Evolutionary conservation across 2,329 filamentous ascomycete species (phyloP).

Genomic region (Talaromyces sp.): DNA sequence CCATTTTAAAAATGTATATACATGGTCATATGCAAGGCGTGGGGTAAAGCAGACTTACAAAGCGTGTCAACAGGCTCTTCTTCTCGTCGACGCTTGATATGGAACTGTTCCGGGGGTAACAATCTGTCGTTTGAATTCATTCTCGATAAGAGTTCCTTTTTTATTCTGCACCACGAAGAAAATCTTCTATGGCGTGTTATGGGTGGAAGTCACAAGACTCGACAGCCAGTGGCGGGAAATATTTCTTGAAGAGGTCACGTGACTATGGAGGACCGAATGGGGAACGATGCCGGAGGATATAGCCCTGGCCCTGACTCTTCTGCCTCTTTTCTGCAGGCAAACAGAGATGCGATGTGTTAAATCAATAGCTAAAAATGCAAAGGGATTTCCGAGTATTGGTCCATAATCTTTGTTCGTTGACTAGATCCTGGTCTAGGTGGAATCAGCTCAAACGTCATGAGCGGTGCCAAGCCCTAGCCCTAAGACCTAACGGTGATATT

Average conservation of each 20-base stretch:
- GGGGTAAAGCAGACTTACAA: constrained; percentile 33
- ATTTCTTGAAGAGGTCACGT: not conserved
- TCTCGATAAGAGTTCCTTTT: not conserved
- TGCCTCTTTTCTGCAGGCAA: not conserved
- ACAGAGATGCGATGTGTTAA: not conserved
- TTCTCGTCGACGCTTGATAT: constrained; percentile 55
- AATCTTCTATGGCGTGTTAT: not conserved
- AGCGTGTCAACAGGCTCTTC: constrained; percentile 56
- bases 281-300: not conserved
- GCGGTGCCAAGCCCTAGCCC: not conserved
- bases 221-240: not conserved
- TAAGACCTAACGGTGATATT: not conserved
- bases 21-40: constrained; percentile 6
- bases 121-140: constrained; percentile 22
- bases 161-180: not conserved
- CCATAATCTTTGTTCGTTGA: not conserved
- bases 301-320: not conserved
- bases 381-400: too few species aligned
- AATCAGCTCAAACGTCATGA: not conserved
- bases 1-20: not conserved
- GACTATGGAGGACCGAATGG: not conserved
- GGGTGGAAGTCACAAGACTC: not conserved
- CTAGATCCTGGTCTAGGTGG: not conserved
- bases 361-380: not conserved
- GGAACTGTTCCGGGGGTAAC: constrained; percentile 49